Evolutionary conservation across 73 alveolate genomes (phyloP).

Genomic region (Tetrahymena borealis): DNA sequence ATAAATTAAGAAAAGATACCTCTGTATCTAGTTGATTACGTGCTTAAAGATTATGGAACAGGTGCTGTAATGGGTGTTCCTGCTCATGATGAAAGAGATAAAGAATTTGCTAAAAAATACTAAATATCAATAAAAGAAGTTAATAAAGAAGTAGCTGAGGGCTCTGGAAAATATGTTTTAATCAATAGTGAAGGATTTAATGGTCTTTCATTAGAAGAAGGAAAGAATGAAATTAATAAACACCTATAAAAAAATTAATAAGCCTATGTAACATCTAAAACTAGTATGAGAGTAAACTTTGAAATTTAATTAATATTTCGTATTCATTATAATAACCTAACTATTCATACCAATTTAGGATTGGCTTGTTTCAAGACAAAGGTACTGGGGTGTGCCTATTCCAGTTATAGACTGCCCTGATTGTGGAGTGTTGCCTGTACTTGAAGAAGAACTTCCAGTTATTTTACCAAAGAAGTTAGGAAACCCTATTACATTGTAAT

Average conservation of each 20-base stretch:
- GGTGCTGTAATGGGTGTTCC: constrained; percentile 71
- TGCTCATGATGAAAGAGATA: constrained; percentile 57
- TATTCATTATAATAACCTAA: not conserved
- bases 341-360: not conserved
- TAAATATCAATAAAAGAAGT: constrained; percentile 11
- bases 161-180: not conserved
- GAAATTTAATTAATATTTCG: not conserved
- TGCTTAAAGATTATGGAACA: constrained; percentile 48
- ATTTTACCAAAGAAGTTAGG: constrained; percentile 37
- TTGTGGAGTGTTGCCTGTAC: constrained; percentile 43
- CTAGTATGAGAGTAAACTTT: constrained; percentile 55
- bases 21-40: constrained; percentile 46
- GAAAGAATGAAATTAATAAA: not conserved
- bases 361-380: constrained; percentile 1
- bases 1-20: constrained; percentile 45
- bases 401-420: constrained; percentile 50
- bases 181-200: constrained; percentile 26
- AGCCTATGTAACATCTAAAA: constrained; percentile 26
- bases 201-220: constrained; percentile 33
- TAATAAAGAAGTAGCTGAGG: constrained; percentile 16
- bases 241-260: not conserved
- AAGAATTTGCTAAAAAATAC: constrained; percentile 22
- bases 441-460: constrained; percentile 47
- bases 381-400: constrained; percentile 81
- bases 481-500: not conserved